Evolutionary conservation across 495 filamentous ascomycete species (phyloP).

Genomic region (Neurospora pannonica): DNA sequence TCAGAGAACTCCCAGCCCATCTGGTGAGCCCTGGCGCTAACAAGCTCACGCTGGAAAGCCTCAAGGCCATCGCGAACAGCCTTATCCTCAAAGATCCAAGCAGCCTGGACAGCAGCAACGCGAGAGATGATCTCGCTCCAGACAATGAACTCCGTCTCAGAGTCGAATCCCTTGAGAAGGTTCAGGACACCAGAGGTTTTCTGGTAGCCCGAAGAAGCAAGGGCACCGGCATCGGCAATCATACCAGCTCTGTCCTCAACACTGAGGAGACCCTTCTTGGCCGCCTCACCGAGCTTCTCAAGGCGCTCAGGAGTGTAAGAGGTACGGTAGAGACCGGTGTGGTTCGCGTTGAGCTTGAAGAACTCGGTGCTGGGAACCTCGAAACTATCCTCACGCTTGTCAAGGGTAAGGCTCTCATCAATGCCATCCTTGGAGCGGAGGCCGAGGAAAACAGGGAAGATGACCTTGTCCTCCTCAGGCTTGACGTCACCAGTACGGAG

Average conservation of each 20-base stretch:
- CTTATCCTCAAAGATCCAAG: slow-evolving; percentile 83
- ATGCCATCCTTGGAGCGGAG: slow-evolving; percentile 59
- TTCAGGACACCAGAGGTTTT: slow-evolving; percentile 83
- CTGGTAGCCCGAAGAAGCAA: slow-evolving; percentile 85
- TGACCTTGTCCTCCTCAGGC: slow-evolving; percentile 70
- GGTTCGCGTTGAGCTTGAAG: slow-evolving; percentile 73
- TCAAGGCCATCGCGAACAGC: slow-evolving; percentile 65
- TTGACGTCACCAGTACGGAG: slow-evolving; percentile 69
- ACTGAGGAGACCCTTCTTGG: slow-evolving; percentile 76
- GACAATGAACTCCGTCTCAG: slow-evolving; percentile 81
- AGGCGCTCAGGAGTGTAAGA: slow-evolving; percentile 59
- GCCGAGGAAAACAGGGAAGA: slow-evolving; percentile 64
- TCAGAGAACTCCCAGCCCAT: slow-evolving; percentile 82
- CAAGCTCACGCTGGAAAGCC: slow-evolving; percentile 67
- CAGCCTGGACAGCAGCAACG: slow-evolving; percentile 61
- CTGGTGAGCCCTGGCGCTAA: slow-evolving; percentile 68
- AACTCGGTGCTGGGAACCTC: slow-evolving; percentile 55
- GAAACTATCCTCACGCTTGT: slow-evolving; percentile 66
- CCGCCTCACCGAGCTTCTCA: slow-evolving; percentile 67
- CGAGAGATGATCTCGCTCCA: slow-evolving; percentile 85
- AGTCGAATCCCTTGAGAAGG: slow-evolving; percentile 73
- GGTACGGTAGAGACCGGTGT: slow-evolving; percentile 65
- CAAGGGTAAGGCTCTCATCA: slow-evolving; percentile 53
- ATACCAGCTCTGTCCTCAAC: slow-evolving; percentile 92
- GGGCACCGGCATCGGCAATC: slow-evolving; percentile 88